A percentile compares a stretch with the other conserved stretches of the same genome.
phyloP scores from a whole-genome alignment of 1,284 basidiomycete species.

The Fomitopsis pinicola region DNA sequence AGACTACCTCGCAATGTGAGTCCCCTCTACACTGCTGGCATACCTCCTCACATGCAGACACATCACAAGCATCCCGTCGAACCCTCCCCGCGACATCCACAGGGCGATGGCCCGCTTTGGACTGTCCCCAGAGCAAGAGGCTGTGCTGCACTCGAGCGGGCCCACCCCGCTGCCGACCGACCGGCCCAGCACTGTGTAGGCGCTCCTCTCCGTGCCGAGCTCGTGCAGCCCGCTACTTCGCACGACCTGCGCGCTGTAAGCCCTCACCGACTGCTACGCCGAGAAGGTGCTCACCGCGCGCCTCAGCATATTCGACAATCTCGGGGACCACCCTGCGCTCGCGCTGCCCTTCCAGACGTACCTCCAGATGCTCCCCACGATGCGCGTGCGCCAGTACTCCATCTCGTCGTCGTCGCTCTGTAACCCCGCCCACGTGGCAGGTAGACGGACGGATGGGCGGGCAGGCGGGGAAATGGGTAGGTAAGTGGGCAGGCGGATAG shows the following conservation, averaged over 20 bases:
- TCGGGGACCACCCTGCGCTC: no score
- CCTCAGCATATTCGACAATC: no score
- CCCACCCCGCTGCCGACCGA: conserved; percentile 40
- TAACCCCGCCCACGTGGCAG: no score
- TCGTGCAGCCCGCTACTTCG: conserved; percentile 41
- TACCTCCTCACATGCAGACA: not conserved
- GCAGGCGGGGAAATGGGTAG: no score
- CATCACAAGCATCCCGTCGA: conserved; percentile 34
- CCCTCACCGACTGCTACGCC: no score
- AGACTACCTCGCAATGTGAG: conserved; percentile 45
- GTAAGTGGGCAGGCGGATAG: no score
- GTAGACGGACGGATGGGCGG: no score
- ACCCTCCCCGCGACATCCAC: conserved; percentile 35
- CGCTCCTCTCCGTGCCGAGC: conserved; percentile 41
- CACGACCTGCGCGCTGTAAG: conserved; percentile 35
- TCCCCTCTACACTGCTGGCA: not conserved
- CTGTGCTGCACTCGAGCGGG: conserved; percentile 33
- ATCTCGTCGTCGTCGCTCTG: no score
- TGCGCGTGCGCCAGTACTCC: no score
- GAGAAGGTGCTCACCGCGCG: no score
- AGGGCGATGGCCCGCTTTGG: conserved; percentile 37
- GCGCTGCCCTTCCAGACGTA: no score
- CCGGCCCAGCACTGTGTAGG: conserved; percentile 32
- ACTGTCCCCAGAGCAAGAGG: conserved; percentile 40
- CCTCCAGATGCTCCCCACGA: no score